Evolutionary conservation across 2,329 filamentous ascomycete species (phyloP).

Genomic region (Trematosphaeria pertusa): DNA sequence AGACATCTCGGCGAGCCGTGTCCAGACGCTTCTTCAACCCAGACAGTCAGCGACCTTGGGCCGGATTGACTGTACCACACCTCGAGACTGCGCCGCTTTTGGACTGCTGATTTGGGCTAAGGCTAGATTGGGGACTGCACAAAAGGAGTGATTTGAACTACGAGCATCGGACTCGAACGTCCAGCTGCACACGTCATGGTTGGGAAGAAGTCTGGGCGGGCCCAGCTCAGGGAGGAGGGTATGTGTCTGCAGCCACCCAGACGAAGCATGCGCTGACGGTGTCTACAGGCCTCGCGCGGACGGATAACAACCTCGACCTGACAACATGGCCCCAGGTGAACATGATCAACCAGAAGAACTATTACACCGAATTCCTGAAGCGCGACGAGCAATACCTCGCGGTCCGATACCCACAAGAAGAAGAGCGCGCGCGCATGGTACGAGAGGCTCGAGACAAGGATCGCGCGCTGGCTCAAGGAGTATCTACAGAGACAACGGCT

Average conservation of each 20-base stretch:
- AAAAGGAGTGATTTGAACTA: too few species aligned
- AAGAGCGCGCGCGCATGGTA: slow-evolving; percentile 81
- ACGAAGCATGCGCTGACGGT: slow-evolving; percentile 16
- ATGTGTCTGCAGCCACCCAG: slow-evolving; percentile 20
- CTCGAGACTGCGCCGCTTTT: too few species aligned
- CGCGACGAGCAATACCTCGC: slow-evolving; percentile 95
- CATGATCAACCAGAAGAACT: slow-evolving; percentile 99
- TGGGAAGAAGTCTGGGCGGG: slow-evolving; percentile 70
- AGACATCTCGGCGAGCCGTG: too few species aligned
- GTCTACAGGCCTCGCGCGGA: slow-evolving; percentile 82
- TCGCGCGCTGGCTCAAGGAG: slow-evolving; percentile 78
- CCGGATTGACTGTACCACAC: too few species aligned
- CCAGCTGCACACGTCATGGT: slow-evolving; percentile 57
- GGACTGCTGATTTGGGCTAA: too few species aligned
- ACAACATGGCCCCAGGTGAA: slow-evolving; percentile 91
- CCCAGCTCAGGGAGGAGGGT: slow-evolving; percentile 67
- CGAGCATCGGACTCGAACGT: neutral
- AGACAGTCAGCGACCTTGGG: too few species aligned
- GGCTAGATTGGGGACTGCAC: too few species aligned
- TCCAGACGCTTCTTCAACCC: too few species aligned
- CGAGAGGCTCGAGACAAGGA: slow-evolving; percentile 89
- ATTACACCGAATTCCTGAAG: slow-evolving; percentile 94
- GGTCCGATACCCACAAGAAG: slow-evolving; percentile 85
- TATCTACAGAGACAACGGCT: slow-evolving; percentile 51
- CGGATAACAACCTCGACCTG: slow-evolving; percentile 97